Conservation (phyloP, 129 eudicot species). For the Arctium lappa region DNA sequence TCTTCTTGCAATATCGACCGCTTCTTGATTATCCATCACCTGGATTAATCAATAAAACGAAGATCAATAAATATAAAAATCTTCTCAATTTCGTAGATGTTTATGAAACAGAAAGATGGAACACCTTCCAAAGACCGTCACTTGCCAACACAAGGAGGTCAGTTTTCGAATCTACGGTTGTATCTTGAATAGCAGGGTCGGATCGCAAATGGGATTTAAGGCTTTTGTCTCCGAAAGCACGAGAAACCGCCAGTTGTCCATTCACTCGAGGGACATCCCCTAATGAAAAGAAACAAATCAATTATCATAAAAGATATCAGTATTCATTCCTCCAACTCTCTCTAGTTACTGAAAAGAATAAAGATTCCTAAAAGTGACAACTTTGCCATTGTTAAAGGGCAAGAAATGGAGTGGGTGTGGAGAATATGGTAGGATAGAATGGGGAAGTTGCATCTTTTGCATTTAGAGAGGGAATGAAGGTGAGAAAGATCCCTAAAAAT, state of each 20-base stretch:
- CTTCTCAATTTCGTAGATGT: not conserved
- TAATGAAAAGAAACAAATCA: not conserved
- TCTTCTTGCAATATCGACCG: constrained; percentile 57
- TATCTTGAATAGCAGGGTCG: constrained; percentile 61
- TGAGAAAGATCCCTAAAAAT: not conserved
- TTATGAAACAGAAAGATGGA: not conserved
- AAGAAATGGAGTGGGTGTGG: not conserved
- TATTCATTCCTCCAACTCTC: not conserved
- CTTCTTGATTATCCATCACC: constrained; percentile 73
- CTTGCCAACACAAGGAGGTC: constrained; percentile 73
- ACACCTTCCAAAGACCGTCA: constrained; percentile 84
- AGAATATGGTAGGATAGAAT: not conserved
- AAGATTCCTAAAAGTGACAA: not conserved
- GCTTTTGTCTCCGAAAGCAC: constrained; percentile 77
- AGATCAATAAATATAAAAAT: not conserved
- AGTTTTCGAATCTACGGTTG: constrained; percentile 36
- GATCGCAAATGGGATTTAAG: constrained; percentile 65
- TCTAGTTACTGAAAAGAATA: not conserved
- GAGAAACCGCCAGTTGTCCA: constrained; percentile 76
- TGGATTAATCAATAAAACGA: constrained; percentile 15
- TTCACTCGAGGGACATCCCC: constrained; percentile 77
- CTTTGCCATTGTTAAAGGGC: not conserved
- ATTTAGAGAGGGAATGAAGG: not conserved
- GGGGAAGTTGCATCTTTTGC: not conserved
- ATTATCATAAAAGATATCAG: too few species aligned